Percentiles rank a stretch among this genome's conserved stretches.
Conservation (phyloP, 768 basidiomycete genomes). For the Boletus coccyginus region DNA sequence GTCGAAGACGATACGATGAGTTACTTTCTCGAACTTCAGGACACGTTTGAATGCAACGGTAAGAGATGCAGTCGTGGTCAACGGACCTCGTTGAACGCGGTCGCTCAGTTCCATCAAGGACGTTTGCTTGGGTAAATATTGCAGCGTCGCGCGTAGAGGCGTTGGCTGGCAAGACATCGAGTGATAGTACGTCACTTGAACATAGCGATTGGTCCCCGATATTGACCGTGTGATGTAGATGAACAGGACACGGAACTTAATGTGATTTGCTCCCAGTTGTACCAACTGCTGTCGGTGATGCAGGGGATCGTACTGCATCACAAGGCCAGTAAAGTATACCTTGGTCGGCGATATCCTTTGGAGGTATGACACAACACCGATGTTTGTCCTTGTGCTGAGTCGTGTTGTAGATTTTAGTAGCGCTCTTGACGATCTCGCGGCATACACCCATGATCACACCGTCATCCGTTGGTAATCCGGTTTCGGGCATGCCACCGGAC, state of each 20-base stretch:
- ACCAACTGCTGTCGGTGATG: constrained; percentile 61
- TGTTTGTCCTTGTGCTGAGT: constrained; percentile 5
- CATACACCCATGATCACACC: constrained; percentile 44
- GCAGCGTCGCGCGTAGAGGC: constrained; percentile 51
- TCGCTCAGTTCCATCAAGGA: constrained; percentile 60
- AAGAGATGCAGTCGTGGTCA: constrained; percentile 24
- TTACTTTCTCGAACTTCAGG: constrained; percentile 64
- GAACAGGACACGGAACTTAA: constrained; percentile 48
- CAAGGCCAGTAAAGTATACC: constrained; percentile 58
- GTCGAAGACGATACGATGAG: constrained; percentile 45
- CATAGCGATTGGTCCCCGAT: background rate
- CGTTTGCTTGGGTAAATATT: constrained; percentile 59
- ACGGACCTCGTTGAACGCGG: constrained; percentile 6
- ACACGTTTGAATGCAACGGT: constrained; percentile 85
- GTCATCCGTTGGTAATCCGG: background rate
- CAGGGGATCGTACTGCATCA: constrained; percentile 80
- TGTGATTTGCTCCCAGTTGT: constrained; percentile 49
- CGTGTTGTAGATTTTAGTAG: constrained; percentile 59
- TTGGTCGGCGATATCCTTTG: constrained; percentile 64
- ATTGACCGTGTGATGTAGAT: constrained; percentile 24
- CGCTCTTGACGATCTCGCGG: constrained; percentile 68
- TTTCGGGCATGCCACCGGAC: constrained; percentile 16
- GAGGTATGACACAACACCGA: constrained; percentile 46
- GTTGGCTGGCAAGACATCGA: constrained; percentile 42
- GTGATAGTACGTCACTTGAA: constrained; percentile 37